A percentile compares a stretch with the other conserved stretches of the same genome.
Evolutionary conservation across 2,329 filamentous ascomycete species (phyloP).

Genomic region (Aspergillus fumigatus): DNA sequence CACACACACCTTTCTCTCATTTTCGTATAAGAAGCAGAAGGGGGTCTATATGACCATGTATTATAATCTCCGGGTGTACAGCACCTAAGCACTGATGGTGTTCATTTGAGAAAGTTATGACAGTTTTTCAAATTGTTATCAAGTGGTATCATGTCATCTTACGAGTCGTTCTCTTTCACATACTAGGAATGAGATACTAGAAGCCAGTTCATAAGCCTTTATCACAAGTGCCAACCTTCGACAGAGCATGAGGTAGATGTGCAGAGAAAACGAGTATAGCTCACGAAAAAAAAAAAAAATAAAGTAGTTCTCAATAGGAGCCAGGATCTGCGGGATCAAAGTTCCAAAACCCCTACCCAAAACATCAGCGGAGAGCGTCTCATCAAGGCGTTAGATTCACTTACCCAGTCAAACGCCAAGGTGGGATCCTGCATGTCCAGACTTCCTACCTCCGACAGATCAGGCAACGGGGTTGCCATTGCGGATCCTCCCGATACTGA

Average conservation of each 20-base stretch:
- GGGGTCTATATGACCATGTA: background rate
- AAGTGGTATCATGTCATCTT: too few relatives aligned
- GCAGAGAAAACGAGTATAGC: too few relatives aligned
- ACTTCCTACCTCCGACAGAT: background rate
- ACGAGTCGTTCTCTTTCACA: too few relatives aligned
- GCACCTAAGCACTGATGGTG: background rate
- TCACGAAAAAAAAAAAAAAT: too few relatives aligned
- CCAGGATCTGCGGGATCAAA: background rate
- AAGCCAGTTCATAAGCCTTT: too few relatives aligned
- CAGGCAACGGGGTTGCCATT: background rate
- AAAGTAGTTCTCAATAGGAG: too few relatives aligned
- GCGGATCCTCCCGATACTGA: constrained; percentile 2
- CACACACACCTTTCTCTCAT: background rate
- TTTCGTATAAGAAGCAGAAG: background rate
- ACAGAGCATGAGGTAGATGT: too few relatives aligned
- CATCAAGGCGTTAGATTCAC: background rate
- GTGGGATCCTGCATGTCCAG: background rate
- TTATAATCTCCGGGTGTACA: background rate
- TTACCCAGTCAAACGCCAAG: constrained; percentile 1
- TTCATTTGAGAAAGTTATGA: too few relatives aligned
- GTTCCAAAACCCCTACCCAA: background rate
- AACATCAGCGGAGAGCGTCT: background rate
- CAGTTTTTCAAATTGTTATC: too few relatives aligned
- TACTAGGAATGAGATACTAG: too few relatives aligned
- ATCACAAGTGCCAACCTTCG: too few relatives aligned